Evolutionary conservation across 1,139 yeast genomes (phyloP).

Genomic region (Lodderomyces parapsilosis): DNA sequence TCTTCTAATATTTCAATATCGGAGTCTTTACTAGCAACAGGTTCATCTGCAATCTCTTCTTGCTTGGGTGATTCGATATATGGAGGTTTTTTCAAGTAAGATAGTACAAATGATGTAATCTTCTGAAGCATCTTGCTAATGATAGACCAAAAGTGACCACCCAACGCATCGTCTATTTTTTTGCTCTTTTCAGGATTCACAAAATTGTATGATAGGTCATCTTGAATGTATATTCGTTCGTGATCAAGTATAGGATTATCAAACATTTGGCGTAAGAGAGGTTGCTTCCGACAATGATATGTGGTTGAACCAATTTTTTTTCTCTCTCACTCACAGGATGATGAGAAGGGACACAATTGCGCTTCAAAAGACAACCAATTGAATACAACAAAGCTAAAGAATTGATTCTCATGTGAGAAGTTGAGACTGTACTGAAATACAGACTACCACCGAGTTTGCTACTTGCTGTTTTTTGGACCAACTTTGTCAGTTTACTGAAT

Average conservation of each 20-base stretch:
- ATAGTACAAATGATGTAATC: neutral
- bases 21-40: conserved; percentile 2
- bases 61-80: neutral
- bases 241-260: conserved; percentile 7
- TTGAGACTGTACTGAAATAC: too few species aligned
- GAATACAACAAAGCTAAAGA: too few species aligned
- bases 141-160: neutral
- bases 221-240: conserved; percentile 6
- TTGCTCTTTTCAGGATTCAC: neutral
- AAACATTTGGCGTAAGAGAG: neutral
- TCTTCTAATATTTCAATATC: conserved; percentile 13
- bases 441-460: too few species aligned
- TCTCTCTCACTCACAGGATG: too few species aligned
- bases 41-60: neutral
- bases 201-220: conserved; percentile 2
- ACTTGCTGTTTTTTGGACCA: too few species aligned
- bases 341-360: too few species aligned
- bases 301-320: neutral
- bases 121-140: neutral
- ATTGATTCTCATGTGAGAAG: too few species aligned
- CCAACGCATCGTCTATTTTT: neutral
- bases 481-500: too few species aligned
- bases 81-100: neutral
- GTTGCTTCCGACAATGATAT: neutral
- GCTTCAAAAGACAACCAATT: too few species aligned